phyloP scores from a whole-genome alignment of 768 basidiomycete genomes.

The Gymnopilus dilepis region DNA sequence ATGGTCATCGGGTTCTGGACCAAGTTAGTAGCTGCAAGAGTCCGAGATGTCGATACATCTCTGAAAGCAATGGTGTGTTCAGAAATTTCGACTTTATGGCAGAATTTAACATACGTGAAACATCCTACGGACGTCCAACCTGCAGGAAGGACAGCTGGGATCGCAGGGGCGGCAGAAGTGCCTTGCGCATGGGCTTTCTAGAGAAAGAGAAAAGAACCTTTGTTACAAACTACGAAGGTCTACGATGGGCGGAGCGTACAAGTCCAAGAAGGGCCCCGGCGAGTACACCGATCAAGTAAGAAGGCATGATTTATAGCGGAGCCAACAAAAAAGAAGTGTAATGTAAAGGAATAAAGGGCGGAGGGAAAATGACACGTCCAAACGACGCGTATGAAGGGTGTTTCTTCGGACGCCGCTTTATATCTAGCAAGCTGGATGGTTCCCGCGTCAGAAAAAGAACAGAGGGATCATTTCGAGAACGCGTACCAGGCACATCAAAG shows the following conservation, averaged over 20 bases:
- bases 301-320: slow-evolving; percentile 2
- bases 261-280: slow-evolving; percentile 12
- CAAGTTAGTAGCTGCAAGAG: slow-evolving; percentile 50
- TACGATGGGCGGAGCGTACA: slow-evolving; percentile 10
- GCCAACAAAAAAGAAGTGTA: neutral
- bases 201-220: slow-evolving; percentile 1
- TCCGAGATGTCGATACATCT: slow-evolving; percentile 50
- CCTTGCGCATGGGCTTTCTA: slow-evolving; percentile 22
- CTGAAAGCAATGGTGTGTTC: slow-evolving; percentile 18
- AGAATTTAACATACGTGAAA: slow-evolving; percentile 44
- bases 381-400: slow-evolving; percentile 13
- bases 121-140: slow-evolving; percentile 58
- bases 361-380: slow-evolving; percentile 20
- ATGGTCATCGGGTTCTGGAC: slow-evolving; percentile 60
- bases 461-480: slow-evolving; percentile 3
- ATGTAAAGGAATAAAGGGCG: neutral
- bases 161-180: slow-evolving; percentile 37
- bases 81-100: neutral
- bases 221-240: neutral
- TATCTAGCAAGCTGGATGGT: slow-evolving; percentile 6
- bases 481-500: slow-evolving; percentile 24
- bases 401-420: slow-evolving; percentile 15
- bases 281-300: slow-evolving; percentile 5
- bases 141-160: slow-evolving; percentile 40
- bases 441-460: slow-evolving; percentile 3